A percentile compares a stretch with the other conserved stretches of the same genome.
Evolutionary conservation across 192 early-diverging fungal genomes (phyloP).

Genomic region (Martensiomyces pterosporus): DNA sequence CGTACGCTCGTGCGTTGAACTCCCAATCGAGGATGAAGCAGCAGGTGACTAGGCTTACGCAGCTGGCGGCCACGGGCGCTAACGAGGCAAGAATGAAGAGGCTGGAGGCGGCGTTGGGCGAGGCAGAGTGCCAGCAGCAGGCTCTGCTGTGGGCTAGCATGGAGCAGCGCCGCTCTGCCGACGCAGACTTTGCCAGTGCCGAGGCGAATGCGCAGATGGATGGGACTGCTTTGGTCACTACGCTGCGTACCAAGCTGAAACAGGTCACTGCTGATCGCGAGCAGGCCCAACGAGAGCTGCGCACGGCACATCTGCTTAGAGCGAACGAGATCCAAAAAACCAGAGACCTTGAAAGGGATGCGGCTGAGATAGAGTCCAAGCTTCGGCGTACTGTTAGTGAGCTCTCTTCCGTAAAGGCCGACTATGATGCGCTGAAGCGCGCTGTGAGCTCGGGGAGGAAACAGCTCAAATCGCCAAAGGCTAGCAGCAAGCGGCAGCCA

Average conservation of each 20-base stretch:
- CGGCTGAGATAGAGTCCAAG: conserved; percentile 22
- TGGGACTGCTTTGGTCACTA: conserved; percentile 19
- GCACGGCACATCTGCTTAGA: conserved; percentile 34
- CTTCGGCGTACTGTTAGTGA: conserved; percentile 22
- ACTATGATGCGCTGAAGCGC: conserved; percentile 22
- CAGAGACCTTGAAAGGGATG: conserved; percentile 39
- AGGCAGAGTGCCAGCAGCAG: conserved; percentile 46
- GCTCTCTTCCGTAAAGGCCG: conserved; percentile 19
- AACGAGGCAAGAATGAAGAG: conserved; percentile 40
- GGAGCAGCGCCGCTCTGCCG: conserved; percentile 19
- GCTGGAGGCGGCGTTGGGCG: conserved; percentile 43
- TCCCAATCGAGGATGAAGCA: conserved; percentile 45
- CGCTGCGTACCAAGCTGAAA: conserved; percentile 30
- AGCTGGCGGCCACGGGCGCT: conserved; percentile 36
- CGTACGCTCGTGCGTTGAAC: conserved; percentile 22
- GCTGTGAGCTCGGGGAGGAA: background rate
- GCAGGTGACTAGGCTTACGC: conserved; percentile 42
- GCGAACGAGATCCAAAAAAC: conserved; percentile 40
- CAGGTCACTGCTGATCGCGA: conserved; percentile 23
- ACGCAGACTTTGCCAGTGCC: background rate
- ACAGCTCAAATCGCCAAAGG: background rate
- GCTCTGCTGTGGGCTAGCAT: conserved; percentile 39
- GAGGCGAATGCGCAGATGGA: conserved; percentile 4
- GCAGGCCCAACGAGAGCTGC: conserved; percentile 39
- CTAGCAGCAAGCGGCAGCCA: no score